These are phyloP conservation scores for Hanseniaspora osmophila DNA, from an alignment of 805 yeast genomes.

Conservation along the genomic window DNA sequence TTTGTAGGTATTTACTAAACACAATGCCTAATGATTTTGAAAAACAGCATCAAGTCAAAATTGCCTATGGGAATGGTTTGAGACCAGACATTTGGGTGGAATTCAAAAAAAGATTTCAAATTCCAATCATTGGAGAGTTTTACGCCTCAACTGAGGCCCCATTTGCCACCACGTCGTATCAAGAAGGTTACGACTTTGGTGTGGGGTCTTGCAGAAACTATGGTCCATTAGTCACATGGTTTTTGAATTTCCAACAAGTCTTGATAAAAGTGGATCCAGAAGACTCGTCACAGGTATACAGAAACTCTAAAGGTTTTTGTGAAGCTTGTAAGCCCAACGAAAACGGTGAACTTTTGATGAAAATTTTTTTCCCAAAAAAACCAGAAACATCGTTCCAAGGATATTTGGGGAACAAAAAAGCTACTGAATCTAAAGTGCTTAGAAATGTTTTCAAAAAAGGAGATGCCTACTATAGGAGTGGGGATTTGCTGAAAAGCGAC, in stretches of 20 bases:
- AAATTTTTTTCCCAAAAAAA: slow-evolving; percentile 45
- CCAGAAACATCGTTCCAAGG: slow-evolving; percentile 79
- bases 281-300: slow-evolving; percentile 56
- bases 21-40: slow-evolving; percentile 47
- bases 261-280: slow-evolving; percentile 68
- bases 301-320: slow-evolving; percentile 57
- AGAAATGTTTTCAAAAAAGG: slow-evolving; percentile 67
- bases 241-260: slow-evolving; percentile 39
- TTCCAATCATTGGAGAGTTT: slow-evolving; percentile 71
- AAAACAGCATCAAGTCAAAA: slow-evolving; percentile 39
- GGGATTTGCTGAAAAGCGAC: slow-evolving; percentile 67
- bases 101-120: slow-evolving; percentile 64
- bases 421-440: slow-evolving; percentile 63
- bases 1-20: slow-evolving; percentile 70
- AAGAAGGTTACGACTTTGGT: slow-evolving; percentile 55
- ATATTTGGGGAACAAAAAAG: slow-evolving; percentile 64
- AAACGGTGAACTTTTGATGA: slow-evolving; percentile 82
- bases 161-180: slow-evolving; percentile 69
- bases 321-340: slow-evolving; percentile 39
- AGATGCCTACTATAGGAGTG: slow-evolving; percentile 84
- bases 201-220: slow-evolving; percentile 80
- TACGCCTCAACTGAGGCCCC: slow-evolving; percentile 93
- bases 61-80: slow-evolving; percentile 85
- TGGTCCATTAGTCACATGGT: slow-evolving; percentile 42
- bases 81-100: slow-evolving; percentile 78